Evolutionary conservation across 2,329 filamentous ascomycete genomes (phyloP).

Genomic region (Penicillium sp.): DNA sequence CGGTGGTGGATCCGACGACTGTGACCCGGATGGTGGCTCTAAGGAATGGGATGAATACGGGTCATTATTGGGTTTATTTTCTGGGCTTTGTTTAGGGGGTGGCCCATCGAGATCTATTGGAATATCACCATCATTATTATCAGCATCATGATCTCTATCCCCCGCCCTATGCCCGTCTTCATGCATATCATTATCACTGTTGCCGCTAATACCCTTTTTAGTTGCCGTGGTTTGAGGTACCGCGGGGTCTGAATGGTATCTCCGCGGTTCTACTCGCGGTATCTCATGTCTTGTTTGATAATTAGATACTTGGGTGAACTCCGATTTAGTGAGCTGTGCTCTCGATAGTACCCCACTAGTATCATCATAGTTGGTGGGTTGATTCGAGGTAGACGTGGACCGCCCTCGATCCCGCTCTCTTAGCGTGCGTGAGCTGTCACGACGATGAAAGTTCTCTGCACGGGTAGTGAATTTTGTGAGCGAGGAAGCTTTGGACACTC

Average conservation of each 20-base stretch:
- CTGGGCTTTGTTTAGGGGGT: background rate
- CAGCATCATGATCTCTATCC: background rate
- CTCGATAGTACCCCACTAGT: slow-evolving; percentile 1
- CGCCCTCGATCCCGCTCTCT: slow-evolving; percentile 7
- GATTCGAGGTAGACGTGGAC: slow-evolving; percentile 4
- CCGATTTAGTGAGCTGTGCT: background rate
- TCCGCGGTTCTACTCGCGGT: background rate
- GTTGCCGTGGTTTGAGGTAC: background rate
- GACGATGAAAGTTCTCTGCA: slow-evolving; percentile 16
- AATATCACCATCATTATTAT: too few relatives aligned
- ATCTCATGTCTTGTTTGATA: background rate
- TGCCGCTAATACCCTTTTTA: background rate
- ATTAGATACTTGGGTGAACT: slow-evolving; percentile 1
- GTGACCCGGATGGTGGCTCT: background rate
- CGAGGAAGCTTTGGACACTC: slow-evolving; percentile 17
- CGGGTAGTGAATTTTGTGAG: slow-evolving; percentile 16
- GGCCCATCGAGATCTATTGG: slow-evolving; percentile 1
- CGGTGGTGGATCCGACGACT: slow-evolving; percentile 22
- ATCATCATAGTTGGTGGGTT: slow-evolving; percentile 11
- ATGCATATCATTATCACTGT: background rate
- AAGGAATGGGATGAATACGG: background rate
- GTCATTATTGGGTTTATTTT: background rate
- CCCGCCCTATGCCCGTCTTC: slow-evolving; percentile 1
- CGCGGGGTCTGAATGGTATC: slow-evolving; percentile 7
- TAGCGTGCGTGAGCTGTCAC: slow-evolving; percentile 8